A percentile compares a stretch with the other conserved stretches of the same genome.
These are phyloP conservation scores for Glonium stellatum DNA, from an alignment of 495 filamentous ascomycete species.

Conservation along the genomic window DNA sequence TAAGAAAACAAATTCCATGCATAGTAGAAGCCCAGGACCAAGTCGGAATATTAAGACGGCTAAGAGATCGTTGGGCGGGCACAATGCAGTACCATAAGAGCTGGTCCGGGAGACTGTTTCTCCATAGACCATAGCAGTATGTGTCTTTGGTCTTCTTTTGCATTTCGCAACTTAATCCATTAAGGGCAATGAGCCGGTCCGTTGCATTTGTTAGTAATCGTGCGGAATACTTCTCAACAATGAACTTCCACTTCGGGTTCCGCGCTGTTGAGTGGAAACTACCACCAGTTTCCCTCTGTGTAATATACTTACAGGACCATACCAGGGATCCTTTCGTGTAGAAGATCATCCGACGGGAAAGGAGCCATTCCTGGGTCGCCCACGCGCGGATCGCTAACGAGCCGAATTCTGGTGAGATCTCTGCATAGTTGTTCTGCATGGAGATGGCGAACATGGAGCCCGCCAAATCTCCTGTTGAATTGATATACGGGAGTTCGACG, in stretches of 20 bases:
- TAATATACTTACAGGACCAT: slow-evolving; percentile 20
- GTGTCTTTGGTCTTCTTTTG: slow-evolving; percentile 11
- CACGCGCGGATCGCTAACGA: slow-evolving; percentile 6
- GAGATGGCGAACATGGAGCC: slow-evolving; percentile 12
- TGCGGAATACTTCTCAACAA: slow-evolving; percentile 17
- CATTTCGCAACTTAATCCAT: slow-evolving; percentile 8
- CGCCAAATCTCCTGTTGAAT: slow-evolving; percentile 1
- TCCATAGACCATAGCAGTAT: slow-evolving; percentile 18
- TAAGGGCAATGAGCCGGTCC: slow-evolving; percentile 15
- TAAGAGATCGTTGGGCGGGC: slow-evolving; percentile 7
- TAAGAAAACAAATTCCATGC: slow-evolving; percentile 11
- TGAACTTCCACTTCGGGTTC: slow-evolving; percentile 15
- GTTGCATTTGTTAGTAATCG: slow-evolving; percentile 11
- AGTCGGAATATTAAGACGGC: slow-evolving; percentile 6
- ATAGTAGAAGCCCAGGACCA: slow-evolving; percentile 24
- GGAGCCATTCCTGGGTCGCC: slow-evolving; percentile 20
- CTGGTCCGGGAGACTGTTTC: slow-evolving; percentile 9
- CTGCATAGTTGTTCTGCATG: slow-evolving; percentile 9
- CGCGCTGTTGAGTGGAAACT: slow-evolving; percentile 13
- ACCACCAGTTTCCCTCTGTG: slow-evolving; percentile 16
- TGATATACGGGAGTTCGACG: slow-evolving; percentile 9
- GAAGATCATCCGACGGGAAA: slow-evolving; percentile 18
- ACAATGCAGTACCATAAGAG: slow-evolving; percentile 17
- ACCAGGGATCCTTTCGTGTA: slow-evolving; percentile 10
- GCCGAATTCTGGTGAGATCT: slow-evolving; percentile 13